These are phyloP conservation scores for Chaetoscypha palmicola DNA, from an alignment of 2,329 filamentous ascomycete genomes.

Conservation along the genomic window DNA sequence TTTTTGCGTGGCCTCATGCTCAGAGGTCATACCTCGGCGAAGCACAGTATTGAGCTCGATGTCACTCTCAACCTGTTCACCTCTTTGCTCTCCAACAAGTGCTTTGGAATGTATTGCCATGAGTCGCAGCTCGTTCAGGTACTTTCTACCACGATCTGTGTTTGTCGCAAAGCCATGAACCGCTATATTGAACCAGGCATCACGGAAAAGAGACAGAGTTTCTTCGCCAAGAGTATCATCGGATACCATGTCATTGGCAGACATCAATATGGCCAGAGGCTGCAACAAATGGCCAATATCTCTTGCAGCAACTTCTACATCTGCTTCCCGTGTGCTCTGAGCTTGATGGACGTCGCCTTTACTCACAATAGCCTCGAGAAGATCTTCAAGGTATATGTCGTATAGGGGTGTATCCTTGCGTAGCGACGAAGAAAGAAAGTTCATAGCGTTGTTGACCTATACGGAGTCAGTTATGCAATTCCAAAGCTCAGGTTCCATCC, in stretches of 20 bases:
- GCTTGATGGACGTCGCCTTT: slow-evolving; percentile 79
- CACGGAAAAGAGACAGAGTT: slow-evolving; percentile 66
- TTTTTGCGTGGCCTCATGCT: slow-evolving; percentile 75
- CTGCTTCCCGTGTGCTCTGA: slow-evolving; percentile 65
- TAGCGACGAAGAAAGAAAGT: slow-evolving; percentile 66
- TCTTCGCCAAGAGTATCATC: slow-evolving; percentile 52
- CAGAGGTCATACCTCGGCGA: slow-evolving; percentile 73
- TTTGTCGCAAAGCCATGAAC: slow-evolving; percentile 81
- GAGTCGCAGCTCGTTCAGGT: slow-evolving; percentile 69
- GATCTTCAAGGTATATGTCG: slow-evolving; percentile 73
- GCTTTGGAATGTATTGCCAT: slow-evolving; percentile 85
- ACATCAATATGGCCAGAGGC: slow-evolving; percentile 80
- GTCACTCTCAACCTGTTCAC: slow-evolving; percentile 88
- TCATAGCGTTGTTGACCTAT: slow-evolving; percentile 69
- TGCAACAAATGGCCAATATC: slow-evolving; percentile 85
- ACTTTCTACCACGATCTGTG: slow-evolving; percentile 65
- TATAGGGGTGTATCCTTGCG: slow-evolving; percentile 67
- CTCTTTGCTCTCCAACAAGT: slow-evolving; percentile 78
- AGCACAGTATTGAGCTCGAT: slow-evolving; percentile 94
- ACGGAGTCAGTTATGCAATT: neutral
- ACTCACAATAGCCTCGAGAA: slow-evolving; percentile 81
- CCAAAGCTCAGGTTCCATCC: neutral
- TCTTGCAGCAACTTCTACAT: slow-evolving; percentile 73
- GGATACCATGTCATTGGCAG: slow-evolving; percentile 51
- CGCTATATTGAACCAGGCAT: slow-evolving; percentile 97